Conservation (phyloP, 345 rosid species). For the Populus nigra region DNA sequence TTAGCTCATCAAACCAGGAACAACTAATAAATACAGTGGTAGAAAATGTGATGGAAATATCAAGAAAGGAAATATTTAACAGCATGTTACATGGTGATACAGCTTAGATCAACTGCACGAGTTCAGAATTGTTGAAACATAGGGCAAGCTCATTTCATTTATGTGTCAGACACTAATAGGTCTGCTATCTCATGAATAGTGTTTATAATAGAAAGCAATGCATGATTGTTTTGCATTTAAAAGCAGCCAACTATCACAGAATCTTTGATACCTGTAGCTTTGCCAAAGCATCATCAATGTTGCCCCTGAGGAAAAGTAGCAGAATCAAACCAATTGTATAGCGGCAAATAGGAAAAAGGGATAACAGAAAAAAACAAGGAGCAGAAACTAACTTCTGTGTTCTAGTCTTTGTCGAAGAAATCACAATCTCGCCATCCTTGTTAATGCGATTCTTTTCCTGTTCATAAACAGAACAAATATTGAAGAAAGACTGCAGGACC, state of each 20-base stretch:
- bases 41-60: background rate
- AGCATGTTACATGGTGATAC: background rate
- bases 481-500: background rate
- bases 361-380: background rate
- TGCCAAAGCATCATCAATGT: slow-evolving; percentile 78
- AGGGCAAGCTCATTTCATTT: background rate
- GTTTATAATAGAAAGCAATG: background rate
- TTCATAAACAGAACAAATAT: slow-evolving; percentile 15
- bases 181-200: background rate
- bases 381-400: slow-evolving; percentile 67
- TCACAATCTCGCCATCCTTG: slow-evolving; percentile 94
- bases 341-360: slow-evolving; percentile 1
- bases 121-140: background rate
- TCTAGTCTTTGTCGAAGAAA: slow-evolving; percentile 90
- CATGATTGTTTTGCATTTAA: background rate
- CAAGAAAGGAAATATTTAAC: background rate
- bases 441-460: slow-evolving; percentile 97
- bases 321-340: slow-evolving; percentile 15
- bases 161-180: background rate
- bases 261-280: slow-evolving; percentile 70
- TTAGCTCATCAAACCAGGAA: slow-evolving; percentile 14
- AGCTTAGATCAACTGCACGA: background rate
- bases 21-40: background rate
- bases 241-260: background rate
- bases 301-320: slow-evolving; percentile 58